Evolutionary conservation across 345 rosid species (phyloP), one percentile per base, ranked within the genome.

Genomic region (Punica granatum): DNA sequence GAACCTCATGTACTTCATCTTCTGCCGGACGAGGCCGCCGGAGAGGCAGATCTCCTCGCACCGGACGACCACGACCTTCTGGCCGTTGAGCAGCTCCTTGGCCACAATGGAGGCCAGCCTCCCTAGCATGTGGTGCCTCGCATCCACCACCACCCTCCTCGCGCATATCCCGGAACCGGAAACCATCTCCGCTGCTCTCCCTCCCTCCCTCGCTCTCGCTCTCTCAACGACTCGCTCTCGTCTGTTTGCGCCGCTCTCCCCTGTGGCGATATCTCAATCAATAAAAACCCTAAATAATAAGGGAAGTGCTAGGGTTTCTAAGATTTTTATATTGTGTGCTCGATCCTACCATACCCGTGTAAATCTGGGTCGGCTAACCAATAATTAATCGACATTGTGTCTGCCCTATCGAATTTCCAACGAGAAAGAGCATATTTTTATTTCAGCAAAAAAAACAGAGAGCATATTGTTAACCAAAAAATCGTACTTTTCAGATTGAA

Each of bases 1-100:
- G 75, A 92, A 92, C 65, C 98, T 67, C 88, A 92, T 65, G 83
- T 86, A 90, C 86, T 92, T 92, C 97, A 90, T 90, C 76, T 92
- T 92, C 86, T 92, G 92, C 7, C 98, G 69, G 26, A 88, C 97
- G n/a, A 92, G 80, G 0, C 92, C 98, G n/a, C 96, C 95, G 0
- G 93, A 90, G 63, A 92, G 59, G 73, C 98, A 83, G 26, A 90
- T 88, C 89, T 88, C 92, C 76, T 92, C 97, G 71, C 96, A 92
- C 62, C 96, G 72, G 3, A 90, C 92, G 0, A 84, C 92, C 37
- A 83, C 96, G 19, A 90, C 92, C 64, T 76, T 87, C 77, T 92
- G 93, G 5, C 98, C 96, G 64, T 87, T 88, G 64, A 92, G 82
- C 32, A 88, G 77, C 79, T 92, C 97, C 90, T 92, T 92, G 2